These are phyloP conservation scores for Physcomitrellopsis africana DNA, from an alignment of 225 moss, liverwort and hornwort species.

Conservation along the genomic window DNA sequence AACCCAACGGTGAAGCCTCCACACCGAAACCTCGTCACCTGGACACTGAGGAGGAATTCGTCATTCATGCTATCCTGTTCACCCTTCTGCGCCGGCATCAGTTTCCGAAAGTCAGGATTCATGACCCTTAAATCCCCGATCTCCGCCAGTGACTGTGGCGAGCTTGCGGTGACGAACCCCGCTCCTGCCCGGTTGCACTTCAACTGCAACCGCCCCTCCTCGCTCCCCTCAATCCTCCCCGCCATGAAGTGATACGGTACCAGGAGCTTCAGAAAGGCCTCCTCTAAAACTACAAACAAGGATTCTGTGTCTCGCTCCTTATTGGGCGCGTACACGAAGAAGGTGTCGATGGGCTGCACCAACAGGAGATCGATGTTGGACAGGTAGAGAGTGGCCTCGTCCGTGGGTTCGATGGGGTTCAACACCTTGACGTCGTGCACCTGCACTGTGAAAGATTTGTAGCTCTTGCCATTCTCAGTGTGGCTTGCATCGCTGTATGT, in stretches of 20 bases:
- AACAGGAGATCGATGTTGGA: conserved; percentile 58
- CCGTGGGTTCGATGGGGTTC: conserved; percentile 32
- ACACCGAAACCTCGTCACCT: conserved; percentile 58
- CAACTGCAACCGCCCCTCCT: conserved; percentile 40
- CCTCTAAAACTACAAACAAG: conserved; percentile 42
- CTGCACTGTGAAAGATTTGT: conserved; percentile 19
- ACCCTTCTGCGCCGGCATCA: conserved; percentile 33
- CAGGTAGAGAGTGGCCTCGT: conserved; percentile 39
- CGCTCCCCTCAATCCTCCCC: conserved; percentile 50
- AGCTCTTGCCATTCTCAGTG: neutral
- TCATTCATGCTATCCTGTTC: conserved; percentile 18
- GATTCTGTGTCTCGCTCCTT: conserved; percentile 17
- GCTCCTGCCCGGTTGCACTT: conserved; percentile 49
- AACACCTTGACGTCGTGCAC: conserved; percentile 36
- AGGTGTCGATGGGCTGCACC: conserved; percentile 36
- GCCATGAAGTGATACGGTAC: conserved; percentile 89
- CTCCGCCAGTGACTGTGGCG: conserved; percentile 36
- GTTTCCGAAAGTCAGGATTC: conserved; percentile 46
- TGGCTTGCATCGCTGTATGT: conserved; percentile 6
- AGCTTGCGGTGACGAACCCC: conserved; percentile 39
- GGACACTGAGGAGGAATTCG: conserved; percentile 51
- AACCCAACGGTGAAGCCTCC: conserved; percentile 49
- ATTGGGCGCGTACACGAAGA: conserved; percentile 48
- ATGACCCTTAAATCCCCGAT: conserved; percentile 47
- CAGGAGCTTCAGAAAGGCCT: conserved; percentile 60